Evolutionary conservation across 2,329 filamentous ascomycete species (phyloP).

Genomic region (Sporothrix pseudoabietina): DNA sequence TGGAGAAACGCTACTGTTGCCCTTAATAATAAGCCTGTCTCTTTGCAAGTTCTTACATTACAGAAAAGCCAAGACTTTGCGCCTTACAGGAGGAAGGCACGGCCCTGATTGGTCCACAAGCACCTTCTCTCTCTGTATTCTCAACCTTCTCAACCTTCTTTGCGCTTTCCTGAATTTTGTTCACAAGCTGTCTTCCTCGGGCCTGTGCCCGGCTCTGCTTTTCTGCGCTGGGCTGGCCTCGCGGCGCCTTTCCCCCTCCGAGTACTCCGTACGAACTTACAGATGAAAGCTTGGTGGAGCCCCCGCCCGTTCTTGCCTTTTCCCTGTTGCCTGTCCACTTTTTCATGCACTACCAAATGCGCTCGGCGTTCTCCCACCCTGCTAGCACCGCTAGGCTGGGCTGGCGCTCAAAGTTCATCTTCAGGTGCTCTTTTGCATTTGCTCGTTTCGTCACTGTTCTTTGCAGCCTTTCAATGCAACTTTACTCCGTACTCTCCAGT

Average conservation of each 20-base stretch:
- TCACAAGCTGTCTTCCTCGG: not conserved
- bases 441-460: not conserved
- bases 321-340: not conserved
- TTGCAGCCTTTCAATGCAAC: not conserved
- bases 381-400: not conserved
- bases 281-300: not conserved
- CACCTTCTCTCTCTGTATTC: not conserved
- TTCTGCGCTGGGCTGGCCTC: not conserved
- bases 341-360: conserved; percentile 2
- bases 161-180: not conserved
- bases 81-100: not conserved
- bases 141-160: not conserved
- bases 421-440: not conserved
- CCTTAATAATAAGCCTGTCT: not conserved
- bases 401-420: not conserved
- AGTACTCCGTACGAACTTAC: not conserved
- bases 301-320: not conserved
- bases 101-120: not conserved
- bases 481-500: not conserved
- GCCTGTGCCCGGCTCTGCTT: not conserved
- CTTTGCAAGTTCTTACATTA: conserved; percentile 19
- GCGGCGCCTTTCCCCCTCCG: not conserved
- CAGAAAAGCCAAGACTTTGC: not conserved
- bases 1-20: not conserved
- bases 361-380: conserved; percentile 14